Evolutionary conservation across 2,329 filamentous ascomycete genomes (phyloP), one percentile per base, ranked within the genome.

Genomic region (Hypocrella siamensis): DNA sequence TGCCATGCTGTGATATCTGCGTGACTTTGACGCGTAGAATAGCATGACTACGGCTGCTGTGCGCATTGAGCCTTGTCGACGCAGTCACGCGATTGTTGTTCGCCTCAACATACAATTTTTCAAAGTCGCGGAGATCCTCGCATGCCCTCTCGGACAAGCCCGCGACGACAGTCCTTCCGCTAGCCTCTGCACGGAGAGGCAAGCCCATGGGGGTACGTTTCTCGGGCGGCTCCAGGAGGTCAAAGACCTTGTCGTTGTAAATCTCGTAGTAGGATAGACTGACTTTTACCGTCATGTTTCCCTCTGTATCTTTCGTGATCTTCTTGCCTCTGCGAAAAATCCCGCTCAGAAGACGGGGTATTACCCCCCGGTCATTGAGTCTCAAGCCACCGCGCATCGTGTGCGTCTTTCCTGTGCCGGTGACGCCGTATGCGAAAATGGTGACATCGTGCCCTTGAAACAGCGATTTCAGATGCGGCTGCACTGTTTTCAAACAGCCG

Each of bases 231-330:
- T 93, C 82, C 42, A 94, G 83, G 19, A 94, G 62, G 51, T 94
- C 86, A 47, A 78, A 93, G 15, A 93, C 85, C 51, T 88, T 88
- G 60, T 94, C 86, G 53, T 92, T 93, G 58, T 94, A 94, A 42
- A 94, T 93, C 53, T 94, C 86, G 58, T 93, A 93, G 58, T 94
- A 94, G 18, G 82, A 86, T 46, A 94, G 67, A 10, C 73, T 65
- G 12, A 93, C 82, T 7, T 72, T 61, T 16, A 92, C 81, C 2
- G 61, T 65, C 1, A 77, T 86, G 31, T 73, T 61, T 9, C 76
- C 81, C 4, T 66, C 63, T 3, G 75, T 70, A 46, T 93, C 85
- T 54, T 88, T 90, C 41, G 73, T 69, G 14, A 90, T 76, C 61
- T 92, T 93, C 55, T 84, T 81, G 40, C 79, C 78, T 37, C 83